A percentile compares a stretch with the other conserved stretches of the same genome.
Conservation (phyloP, 225 moss, liverwort and hornwort species). For the Ulota crispa region DNA sequence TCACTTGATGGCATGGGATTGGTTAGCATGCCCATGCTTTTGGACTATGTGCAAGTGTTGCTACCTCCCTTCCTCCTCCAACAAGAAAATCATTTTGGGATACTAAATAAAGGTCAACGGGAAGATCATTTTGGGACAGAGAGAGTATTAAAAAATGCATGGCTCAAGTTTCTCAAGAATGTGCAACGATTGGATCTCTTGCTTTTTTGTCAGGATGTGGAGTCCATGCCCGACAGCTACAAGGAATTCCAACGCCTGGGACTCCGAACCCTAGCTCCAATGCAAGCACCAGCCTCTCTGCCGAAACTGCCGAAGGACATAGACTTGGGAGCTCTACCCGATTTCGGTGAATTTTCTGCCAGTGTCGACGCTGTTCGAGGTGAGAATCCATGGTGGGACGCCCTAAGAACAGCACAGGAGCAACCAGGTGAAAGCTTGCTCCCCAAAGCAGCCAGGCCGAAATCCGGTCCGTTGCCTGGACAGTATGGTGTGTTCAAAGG, state of each 20-base stretch:
- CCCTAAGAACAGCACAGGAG: slow-evolving; percentile 55
- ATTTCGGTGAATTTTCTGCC: slow-evolving; percentile 35
- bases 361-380: slow-evolving; percentile 33
- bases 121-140: no score
- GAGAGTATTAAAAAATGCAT: neutral
- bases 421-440: slow-evolving; percentile 66
- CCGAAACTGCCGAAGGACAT: slow-evolving; percentile 63
- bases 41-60: no score
- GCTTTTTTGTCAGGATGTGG: slow-evolving; percentile 43
- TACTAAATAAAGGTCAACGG: no score
- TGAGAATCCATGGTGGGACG: slow-evolving; percentile 53
- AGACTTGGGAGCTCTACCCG: slow-evolving; percentile 41
- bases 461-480: slow-evolving; percentile 15
- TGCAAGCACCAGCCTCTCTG: slow-evolving; percentile 57
- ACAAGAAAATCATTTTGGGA: no score
- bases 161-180: neutral
- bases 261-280: slow-evolving; percentile 55
- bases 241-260: slow-evolving; percentile 66
- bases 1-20: no score
- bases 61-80: no score
- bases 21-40: no score
- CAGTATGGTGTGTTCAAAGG: slow-evolving; percentile 42
- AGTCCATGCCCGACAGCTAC: slow-evolving; percentile 73
- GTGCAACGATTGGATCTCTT: slow-evolving; percentile 2
- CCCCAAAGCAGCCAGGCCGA: slow-evolving; percentile 25